Evolutionary conservation across 2,329 filamentous ascomycete species (phyloP), one percentile per base, ranked within the genome.

Genomic region (Graphiopsis chlorocephala): DNA sequence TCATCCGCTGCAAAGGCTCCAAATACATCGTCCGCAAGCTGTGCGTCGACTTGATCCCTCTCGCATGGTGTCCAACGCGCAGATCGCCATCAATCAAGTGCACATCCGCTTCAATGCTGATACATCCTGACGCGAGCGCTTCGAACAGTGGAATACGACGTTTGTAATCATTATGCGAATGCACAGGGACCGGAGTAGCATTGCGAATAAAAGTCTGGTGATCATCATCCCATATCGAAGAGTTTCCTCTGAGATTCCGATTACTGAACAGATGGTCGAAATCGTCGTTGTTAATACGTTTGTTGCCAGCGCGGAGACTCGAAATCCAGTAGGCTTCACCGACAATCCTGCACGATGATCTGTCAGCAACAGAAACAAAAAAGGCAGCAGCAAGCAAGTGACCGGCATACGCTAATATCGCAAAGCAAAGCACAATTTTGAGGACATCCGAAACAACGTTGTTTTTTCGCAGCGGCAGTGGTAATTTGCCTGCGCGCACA

Each of bases 131-230:
- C 64, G 80, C 76, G 0, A 86, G 75, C 12, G 84, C 84, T n/a
- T 83, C 83, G 70, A 80, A 85, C 0, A 86, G 77, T 0, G 84
- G 84, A 0, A 84, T 77, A 2, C 76, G 77, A 10, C 83, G 82
- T 83, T 83, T 86, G 72, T 86, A 86, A 72, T 86, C 84, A 69
- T 86, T 86, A 69, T 86, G 84, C 3, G 83, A 85, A 68, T 86
- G 84, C 65, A 86, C 87, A 2, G 79, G 77, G 33, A 87, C 80
- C 2, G 86, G 85, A 5, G 77, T 71, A 23, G 85, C 76, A 47
- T 72, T 75, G 23, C 74, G 74, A 0, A 69, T 76, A 14, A 56
- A 38, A 17, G 29, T 12, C 11, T 56, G 53, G 53, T 38, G 31
- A 14, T 17, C 20, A 11, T 56, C 53, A n/a, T 56, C 53, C 53